These are phyloP conservation scores for Penicillium maclennaniae DNA, from an alignment of 495 filamentous ascomycete species.

Conservation along the genomic window DNA sequence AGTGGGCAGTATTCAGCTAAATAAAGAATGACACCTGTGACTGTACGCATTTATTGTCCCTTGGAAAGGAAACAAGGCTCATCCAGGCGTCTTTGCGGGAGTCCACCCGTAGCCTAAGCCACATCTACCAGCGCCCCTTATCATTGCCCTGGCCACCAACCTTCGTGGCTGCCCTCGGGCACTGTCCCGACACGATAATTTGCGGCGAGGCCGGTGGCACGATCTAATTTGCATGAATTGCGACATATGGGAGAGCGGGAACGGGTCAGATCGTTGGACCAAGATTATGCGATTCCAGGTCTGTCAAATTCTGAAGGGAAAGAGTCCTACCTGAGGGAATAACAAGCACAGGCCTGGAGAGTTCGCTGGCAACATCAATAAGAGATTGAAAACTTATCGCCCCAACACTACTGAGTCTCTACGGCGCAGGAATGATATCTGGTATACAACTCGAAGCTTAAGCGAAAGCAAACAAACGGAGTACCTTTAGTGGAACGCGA, in stretches of 20 bases:
- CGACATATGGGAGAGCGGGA: neutral
- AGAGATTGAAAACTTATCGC: no score
- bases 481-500: no score
- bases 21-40: no score
- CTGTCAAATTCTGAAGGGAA: neutral
- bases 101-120: neutral
- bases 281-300: neutral
- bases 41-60: no score
- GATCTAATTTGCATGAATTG: neutral
- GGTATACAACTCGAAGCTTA: neutral
- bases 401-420: no score
- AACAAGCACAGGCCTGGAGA: no score
- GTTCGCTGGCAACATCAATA: no score
- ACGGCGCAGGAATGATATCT: neutral
- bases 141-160: neutral
- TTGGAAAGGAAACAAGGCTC: no score
- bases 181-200: neutral
- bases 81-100: no score
- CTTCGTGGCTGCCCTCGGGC: neutral
- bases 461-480: no score
- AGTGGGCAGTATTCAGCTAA: no score
- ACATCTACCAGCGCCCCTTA: neutral
- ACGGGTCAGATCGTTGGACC: neutral
- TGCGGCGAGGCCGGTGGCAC: neutral
- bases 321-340: neutral